A percentile compares a stretch with the other conserved stretches of the same genome.
These are phyloP conservation scores for Neurospora cerealis DNA, from an alignment of 495 filamentous ascomycete genomes.

Conservation along the genomic window DNA sequence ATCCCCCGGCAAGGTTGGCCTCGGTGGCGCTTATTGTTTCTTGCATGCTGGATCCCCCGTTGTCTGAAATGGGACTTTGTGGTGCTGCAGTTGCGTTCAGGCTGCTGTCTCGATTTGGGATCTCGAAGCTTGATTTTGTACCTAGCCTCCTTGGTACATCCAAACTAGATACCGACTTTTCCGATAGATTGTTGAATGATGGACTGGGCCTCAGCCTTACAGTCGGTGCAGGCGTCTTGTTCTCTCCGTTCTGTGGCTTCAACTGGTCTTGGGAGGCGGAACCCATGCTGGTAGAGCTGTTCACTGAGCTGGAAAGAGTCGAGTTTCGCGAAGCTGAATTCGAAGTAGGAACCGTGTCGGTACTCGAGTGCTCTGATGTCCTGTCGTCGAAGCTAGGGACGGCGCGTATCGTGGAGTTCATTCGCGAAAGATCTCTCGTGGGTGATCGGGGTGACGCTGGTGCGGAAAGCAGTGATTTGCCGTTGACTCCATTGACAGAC, in stretches of 20 bases:
- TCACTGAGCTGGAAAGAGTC: constrained; percentile 37
- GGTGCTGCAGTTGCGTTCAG: constrained; percentile 9
- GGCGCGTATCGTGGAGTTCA: constrained; percentile 37
- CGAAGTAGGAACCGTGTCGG: constrained; percentile 20
- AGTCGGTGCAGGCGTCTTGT: constrained; percentile 6
- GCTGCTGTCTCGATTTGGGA: constrained; percentile 20
- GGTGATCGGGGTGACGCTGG: neutral
- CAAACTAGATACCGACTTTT: constrained; percentile 2
- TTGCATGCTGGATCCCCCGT: constrained; percentile 4
- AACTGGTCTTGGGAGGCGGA: constrained; percentile 23
- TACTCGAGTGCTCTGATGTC: constrained; percentile 20
- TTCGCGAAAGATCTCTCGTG: constrained; percentile 11
- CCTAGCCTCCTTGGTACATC: constrained; percentile 4
- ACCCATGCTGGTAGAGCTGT: constrained; percentile 33
- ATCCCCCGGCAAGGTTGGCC: constrained; percentile 25
- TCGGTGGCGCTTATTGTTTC: constrained; percentile 10
- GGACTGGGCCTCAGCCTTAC: constrained; percentile 22
- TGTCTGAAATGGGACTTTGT: neutral
- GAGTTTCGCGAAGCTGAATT: constrained; percentile 28
- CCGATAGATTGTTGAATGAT: constrained; percentile 6
- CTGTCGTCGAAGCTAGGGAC: constrained; percentile 34
- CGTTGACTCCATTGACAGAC: constrained; percentile 8
- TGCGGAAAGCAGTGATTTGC: constrained; percentile 10
- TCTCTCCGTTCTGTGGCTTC: constrained; percentile 14
- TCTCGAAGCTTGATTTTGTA: constrained; percentile 14